Base-by-base conservation (phyloP, 1,284 basidiomycete genomes). In the Pseudozyma pruni region DNA sequence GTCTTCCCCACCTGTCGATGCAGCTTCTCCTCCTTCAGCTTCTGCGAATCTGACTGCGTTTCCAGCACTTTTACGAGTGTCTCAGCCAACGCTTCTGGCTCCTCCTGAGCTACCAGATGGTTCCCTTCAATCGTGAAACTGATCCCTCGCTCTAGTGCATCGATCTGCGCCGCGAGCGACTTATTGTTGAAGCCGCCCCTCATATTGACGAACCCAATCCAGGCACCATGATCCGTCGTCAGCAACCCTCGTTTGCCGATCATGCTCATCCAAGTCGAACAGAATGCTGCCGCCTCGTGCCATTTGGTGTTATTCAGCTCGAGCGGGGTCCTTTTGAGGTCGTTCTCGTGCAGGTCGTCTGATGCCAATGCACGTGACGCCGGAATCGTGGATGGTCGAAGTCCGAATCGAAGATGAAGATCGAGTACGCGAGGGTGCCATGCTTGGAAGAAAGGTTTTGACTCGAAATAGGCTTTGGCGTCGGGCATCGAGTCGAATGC, bases 391-490 rank as follows among this genome's bases (percentile, higher is more conserved):
- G 72, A 49, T 1, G 77, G 71, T 19, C 69, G 61, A 13, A 92
- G 84, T 4, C 86, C 90, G 69, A 89, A 87, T 17, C 89, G 85
- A 32, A 93, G 83, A 80, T 93, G 94, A 4, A 86, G 68, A 14
- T 87, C 83, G 31, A 95, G 86, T 4, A 89, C 89, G 0, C 85
- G 86, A 0, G 88, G 86, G 76, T 93, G 86, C 92, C 92, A 94
- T 1, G 85, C 83, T 6, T 81, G 72, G 81, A 92, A 94, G 85
- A 92, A 94, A 0, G 89, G 86, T 59, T 81, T 84, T 13, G 85
- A 87, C 31, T 83, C 74, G 72, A 93, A 87, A 57, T 68, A 78
- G 0, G 49, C 46, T 14, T 27, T 33, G 1, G 74, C 75, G 29
- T 62, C 62, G 6, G 56, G 54, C 2, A 67, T 50, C 14, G 39